Evolutionary conservation across 1,139 yeast species (phyloP).

Genomic region (Taphrina pruni): DNA sequence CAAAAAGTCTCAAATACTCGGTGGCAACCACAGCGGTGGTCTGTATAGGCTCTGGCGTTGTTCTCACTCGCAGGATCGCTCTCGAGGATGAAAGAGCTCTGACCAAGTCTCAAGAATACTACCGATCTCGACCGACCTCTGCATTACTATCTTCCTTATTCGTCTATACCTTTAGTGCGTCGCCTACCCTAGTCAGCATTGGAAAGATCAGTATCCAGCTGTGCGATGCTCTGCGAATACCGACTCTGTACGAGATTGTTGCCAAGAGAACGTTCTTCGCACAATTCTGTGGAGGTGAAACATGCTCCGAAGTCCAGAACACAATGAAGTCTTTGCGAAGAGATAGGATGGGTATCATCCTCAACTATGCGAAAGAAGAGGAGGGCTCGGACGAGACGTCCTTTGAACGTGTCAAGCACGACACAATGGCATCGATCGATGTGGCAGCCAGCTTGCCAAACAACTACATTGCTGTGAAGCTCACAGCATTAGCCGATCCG

Average conservation of each 20-base stretch:
- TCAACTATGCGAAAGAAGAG: constrained; percentile 90
- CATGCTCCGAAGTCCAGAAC: constrained; percentile 66
- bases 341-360: constrained; percentile 91
- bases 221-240: constrained; percentile 35
- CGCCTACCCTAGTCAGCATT: constrained; percentile 30
- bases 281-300: constrained; percentile 79
- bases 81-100: constrained; percentile 1
- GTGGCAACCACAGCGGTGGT: constrained; percentile 11
- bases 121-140: constrained; percentile 7
- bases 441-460: constrained; percentile 55
- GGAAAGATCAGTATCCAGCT: constrained; percentile 22
- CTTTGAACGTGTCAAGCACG: constrained; percentile 62
- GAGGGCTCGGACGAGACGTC: constrained; percentile 68
- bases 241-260: constrained; percentile 22
- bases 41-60: constrained; percentile 12
- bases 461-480: constrained; percentile 81
- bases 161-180: constrained; percentile 39
- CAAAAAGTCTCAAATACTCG: constrained; percentile 5
- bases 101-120: constrained; percentile 14
- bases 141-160: constrained; percentile 20
- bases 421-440: constrained; percentile 66
- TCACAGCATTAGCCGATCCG: constrained; percentile 85
- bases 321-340: constrained; percentile 71
- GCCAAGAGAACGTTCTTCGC: constrained; percentile 55
- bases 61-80: not conserved